Evolutionary conservation across 2,329 filamentous ascomycete species (phyloP).

Genomic region (Pseudogymnoascus pannorum): DNA sequence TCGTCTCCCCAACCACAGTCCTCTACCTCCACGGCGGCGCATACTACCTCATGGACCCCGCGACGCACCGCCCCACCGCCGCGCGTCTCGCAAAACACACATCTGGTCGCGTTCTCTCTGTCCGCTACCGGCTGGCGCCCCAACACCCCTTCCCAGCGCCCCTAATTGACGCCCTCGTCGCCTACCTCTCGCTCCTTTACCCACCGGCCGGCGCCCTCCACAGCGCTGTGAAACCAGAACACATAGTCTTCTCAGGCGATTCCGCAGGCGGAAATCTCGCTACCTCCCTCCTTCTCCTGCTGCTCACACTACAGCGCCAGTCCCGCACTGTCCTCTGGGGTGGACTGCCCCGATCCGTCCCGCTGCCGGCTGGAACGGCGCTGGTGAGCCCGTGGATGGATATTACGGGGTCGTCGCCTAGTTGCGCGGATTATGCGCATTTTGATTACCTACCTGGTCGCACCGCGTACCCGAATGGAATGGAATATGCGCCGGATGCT

Average conservation of each 20-base stretch:
- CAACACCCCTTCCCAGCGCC: slow-evolving; percentile 66
- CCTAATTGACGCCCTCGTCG: slow-evolving; percentile 60
- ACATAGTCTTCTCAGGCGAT: slow-evolving; percentile 68
- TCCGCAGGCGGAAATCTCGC: slow-evolving; percentile 65
- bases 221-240: slow-evolving; percentile 51
- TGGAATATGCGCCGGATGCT: slow-evolving; percentile 39
- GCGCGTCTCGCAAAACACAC: slow-evolving; percentile 59
- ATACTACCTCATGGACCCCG: slow-evolving; percentile 65
- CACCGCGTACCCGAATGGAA: slow-evolving; percentile 24
- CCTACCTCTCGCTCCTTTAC: slow-evolving; percentile 65
- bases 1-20: slow-evolving; percentile 53
- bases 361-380: slow-evolving; percentile 59
- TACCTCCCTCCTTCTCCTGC: slow-evolving; percentile 58
- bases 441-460: slow-evolving; percentile 58
- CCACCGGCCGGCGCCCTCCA: slow-evolving; percentile 63
- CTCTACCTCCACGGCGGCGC: slow-evolving; percentile 73
- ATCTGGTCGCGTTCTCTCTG: slow-evolving; percentile 61
- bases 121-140: slow-evolving; percentile 66
- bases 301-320: slow-evolving; percentile 54
- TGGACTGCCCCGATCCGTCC: slow-evolving; percentile 48
- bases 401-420: slow-evolving; percentile 55
- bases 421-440: slow-evolving; percentile 40
- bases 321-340: slow-evolving; percentile 50
- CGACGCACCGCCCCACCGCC: slow-evolving; percentile 52
- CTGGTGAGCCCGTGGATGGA: slow-evolving; percentile 66